These are phyloP conservation scores for Picea glauca DNA, from an alignment of 75 land plant species.

Conservation along the genomic window DNA sequence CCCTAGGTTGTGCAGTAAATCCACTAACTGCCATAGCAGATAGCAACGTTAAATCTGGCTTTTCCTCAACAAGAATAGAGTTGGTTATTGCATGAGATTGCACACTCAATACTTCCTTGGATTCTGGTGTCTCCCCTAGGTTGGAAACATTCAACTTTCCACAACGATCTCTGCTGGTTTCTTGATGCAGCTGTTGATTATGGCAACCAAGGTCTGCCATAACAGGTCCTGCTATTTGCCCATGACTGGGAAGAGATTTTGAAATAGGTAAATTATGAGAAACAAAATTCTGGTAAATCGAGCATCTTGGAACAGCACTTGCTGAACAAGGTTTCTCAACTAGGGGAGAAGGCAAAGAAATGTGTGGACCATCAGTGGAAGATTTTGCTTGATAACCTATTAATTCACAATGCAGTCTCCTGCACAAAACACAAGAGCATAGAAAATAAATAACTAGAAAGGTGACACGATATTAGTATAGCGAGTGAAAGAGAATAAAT, in stretches of 20 bases:
- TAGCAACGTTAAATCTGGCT: not conserved
- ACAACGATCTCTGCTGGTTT: not conserved
- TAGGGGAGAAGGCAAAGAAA: constrained; percentile 3
- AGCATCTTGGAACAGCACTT: constrained; percentile 5
- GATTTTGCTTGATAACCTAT: constrained; percentile 7
- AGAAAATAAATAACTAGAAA: not conserved
- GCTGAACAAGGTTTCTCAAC: constrained; percentile 3
- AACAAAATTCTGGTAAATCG: not conserved
- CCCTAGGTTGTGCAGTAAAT: not conserved
- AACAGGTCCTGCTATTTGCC: not conserved
- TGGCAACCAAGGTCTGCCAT: not conserved
- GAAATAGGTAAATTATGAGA: not conserved
- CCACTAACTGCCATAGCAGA: not conserved
- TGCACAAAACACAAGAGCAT: constrained; percentile 1
- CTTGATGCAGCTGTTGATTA: not conserved
- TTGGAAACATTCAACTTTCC: not conserved
- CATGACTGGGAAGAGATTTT: not conserved
- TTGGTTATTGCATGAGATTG: constrained; percentile 3
- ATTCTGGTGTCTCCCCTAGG: not conserved
- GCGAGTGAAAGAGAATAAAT: not conserved
- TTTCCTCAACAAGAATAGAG: not conserved
- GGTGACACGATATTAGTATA: not conserved
- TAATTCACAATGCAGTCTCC: constrained; percentile 6
- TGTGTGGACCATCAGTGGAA: not conserved
- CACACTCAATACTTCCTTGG: not conserved